These are phyloP conservation scores for Harringtonia lauricola DNA, from an alignment of 2,329 filamentous ascomycete genomes.

Conservation along the genomic window DNA sequence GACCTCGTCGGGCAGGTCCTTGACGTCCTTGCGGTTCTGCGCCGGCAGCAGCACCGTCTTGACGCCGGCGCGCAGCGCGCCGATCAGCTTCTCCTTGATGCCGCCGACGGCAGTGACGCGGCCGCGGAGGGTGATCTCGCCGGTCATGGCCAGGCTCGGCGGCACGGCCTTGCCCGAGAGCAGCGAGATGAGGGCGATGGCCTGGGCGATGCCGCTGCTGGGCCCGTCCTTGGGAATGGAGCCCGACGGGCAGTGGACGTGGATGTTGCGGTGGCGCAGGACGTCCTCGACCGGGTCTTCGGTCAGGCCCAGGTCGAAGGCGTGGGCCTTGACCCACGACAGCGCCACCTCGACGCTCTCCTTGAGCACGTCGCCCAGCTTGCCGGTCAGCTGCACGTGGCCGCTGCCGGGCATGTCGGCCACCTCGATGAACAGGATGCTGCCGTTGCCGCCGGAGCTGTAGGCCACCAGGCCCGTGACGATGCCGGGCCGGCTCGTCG, in stretches of 20 bases:
- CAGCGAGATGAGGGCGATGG: slow-evolving; percentile 81
- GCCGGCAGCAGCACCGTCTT: slow-evolving; percentile 85
- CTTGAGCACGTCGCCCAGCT: slow-evolving; percentile 91
- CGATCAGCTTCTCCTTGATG: slow-evolving; percentile 98
- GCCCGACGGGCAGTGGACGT: slow-evolving; percentile 91
- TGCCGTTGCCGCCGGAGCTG: slow-evolving; percentile 82
- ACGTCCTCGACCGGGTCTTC: slow-evolving; percentile 76
- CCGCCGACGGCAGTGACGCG: slow-evolving; percentile 90
- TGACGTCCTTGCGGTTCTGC: slow-evolving; percentile 84
- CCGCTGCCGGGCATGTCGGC: slow-evolving; percentile 95
- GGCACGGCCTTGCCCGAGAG: slow-evolving; percentile 81
- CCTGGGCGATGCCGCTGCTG: slow-evolving; percentile 84
- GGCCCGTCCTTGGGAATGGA: slow-evolving; percentile 91
- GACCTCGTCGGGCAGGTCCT: slow-evolving; percentile 84
- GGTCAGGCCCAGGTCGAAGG: slow-evolving; percentile 79
- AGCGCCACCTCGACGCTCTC: slow-evolving; percentile 94
- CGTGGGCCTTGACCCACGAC: slow-evolving; percentile 94
- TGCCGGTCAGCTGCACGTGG: slow-evolving; percentile 88
- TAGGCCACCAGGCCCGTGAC: slow-evolving; percentile 96
- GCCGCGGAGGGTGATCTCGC: slow-evolving; percentile 69
- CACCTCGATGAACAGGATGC: slow-evolving; percentile 96
- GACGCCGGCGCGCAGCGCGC: slow-evolving; percentile 82
- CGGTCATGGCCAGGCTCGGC: slow-evolving; percentile 90
- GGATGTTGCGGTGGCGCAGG: slow-evolving; percentile 88
- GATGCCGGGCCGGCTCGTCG: slow-evolving; percentile 71